phyloP scores from a whole-genome alignment of 331 rosid species.

The Erythrophleum ivorense region DNA sequence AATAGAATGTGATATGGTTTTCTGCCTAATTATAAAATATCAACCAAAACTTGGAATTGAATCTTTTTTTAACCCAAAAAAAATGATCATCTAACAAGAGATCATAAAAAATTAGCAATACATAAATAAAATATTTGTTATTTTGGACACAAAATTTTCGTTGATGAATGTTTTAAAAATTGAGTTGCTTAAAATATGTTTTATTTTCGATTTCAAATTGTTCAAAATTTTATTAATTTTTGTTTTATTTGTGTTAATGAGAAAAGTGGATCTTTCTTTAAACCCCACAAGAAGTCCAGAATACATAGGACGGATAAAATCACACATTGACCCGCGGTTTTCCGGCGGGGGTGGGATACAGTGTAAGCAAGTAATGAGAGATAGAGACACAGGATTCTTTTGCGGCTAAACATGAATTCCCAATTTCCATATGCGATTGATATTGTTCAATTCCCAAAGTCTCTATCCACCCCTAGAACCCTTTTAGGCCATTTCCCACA shows the following conservation, averaged over 20 bases:
- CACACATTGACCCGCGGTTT: background rate
- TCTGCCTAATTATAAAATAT: no score
- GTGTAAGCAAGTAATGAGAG: slow-evolving; percentile 24
- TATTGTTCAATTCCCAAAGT: slow-evolving; percentile 53
- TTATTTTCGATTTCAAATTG: background rate
- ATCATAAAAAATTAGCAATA: no score
- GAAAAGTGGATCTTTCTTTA: background rate
- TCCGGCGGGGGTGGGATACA: background rate
- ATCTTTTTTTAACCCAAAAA: no score
- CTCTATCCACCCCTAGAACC: slow-evolving; percentile 49
- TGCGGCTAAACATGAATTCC: slow-evolving; percentile 56
- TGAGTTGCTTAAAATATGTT: no score
- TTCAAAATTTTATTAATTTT: background rate
- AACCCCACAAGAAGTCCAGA: slow-evolving; percentile 15
- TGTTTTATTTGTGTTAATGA: background rate
- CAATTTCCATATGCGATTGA: slow-evolving; percentile 45
- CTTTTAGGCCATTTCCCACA: slow-evolving; percentile 41
- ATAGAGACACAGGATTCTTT: background rate
- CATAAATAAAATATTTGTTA: no score
- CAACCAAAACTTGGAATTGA: no score
- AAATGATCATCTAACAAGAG: no score
- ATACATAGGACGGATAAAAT: slow-evolving; percentile 40
- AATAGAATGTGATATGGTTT: no score
- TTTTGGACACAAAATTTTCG: no score
- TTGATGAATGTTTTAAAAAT: no score